Conservation (phyloP, 805 yeast genomes). For the Myxozyma sirexii region DNA sequence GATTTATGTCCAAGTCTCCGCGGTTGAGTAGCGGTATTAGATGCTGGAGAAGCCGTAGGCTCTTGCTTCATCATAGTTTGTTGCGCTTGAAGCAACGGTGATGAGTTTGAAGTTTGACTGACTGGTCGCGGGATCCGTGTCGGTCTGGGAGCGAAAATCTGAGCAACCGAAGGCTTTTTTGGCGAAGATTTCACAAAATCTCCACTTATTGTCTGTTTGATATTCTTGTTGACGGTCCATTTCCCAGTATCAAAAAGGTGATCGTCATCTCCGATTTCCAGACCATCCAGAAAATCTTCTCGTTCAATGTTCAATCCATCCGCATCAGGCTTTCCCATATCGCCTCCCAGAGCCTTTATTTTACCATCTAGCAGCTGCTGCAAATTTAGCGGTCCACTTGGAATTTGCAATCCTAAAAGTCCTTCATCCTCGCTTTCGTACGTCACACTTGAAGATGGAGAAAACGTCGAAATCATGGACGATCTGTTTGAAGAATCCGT, state of each 20-base stretch:
- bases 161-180: constrained; percentile 2
- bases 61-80: constrained; percentile 3
- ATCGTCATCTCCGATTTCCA: constrained; percentile 31
- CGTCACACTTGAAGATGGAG: constrained; percentile 31
- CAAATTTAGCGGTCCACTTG: constrained; percentile 28
- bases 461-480: constrained; percentile 29
- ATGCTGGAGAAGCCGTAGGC: neutral
- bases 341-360: neutral
- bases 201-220: constrained; percentile 4
- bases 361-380: constrained; percentile 24
- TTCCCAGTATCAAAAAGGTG: constrained; percentile 22
- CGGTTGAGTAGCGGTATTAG: neutral
- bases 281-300: constrained; percentile 31
- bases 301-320: neutral
- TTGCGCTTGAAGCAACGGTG: constrained; percentile 5
- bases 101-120: constrained; percentile 14
- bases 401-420: constrained; percentile 25
- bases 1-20: constrained; percentile 26
- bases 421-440: constrained; percentile 34
- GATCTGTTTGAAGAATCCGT: constrained; percentile 28
- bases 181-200: neutral
- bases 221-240: constrained; percentile 22
- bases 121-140: constrained; percentile 33
- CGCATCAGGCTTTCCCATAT: neutral
- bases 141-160: constrained; percentile 17